A percentile compares a stretch with the other conserved stretches of the same genome.
These are phyloP conservation scores for Penicillium psychrosexuale DNA, from an alignment of 2,329 filamentous ascomycete species.

Conservation along the genomic window DNA sequence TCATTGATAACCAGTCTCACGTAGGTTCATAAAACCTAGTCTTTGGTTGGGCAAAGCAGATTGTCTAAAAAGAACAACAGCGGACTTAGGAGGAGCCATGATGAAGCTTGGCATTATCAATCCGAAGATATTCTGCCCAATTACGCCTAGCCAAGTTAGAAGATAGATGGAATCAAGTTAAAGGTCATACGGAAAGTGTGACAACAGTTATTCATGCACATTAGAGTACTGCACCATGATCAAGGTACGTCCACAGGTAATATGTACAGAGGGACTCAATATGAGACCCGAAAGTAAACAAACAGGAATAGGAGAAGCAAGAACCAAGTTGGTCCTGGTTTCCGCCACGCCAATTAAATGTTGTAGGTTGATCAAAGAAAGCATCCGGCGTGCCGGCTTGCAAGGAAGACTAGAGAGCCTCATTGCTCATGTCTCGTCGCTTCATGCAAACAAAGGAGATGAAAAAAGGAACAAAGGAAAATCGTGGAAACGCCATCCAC, in stretches of 20 bases:
- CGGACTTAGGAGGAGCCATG: not conserved
- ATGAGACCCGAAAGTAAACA: slow-evolving; percentile 5
- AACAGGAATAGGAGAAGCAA: slow-evolving; percentile 6
- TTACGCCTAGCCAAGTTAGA: no score
- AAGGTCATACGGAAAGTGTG: not conserved
- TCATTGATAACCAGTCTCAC: no score
- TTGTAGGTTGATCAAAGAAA: slow-evolving; percentile 17
- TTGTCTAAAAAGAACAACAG: not conserved
- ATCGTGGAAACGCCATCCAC: slow-evolving; percentile 18
- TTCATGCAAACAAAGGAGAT: slow-evolving; percentile 22
- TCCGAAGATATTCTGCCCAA: no score
- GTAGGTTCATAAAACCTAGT: no score
- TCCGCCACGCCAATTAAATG: slow-evolving; percentile 26
- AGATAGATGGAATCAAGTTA: no score
- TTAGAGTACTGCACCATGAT: slow-evolving; percentile 4
- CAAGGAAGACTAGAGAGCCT: slow-evolving; percentile 17
- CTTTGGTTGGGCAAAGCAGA: no score
- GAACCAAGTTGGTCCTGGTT: slow-evolving; percentile 1
- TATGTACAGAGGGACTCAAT: slow-evolving; percentile 8
- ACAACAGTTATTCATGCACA: not conserved
- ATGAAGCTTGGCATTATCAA: no score
- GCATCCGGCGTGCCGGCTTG: slow-evolving; percentile 7
- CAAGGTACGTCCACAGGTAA: slow-evolving; percentile 1
- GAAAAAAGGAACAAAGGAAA: slow-evolving; percentile 17
- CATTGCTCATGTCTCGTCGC: slow-evolving; percentile 27